These are phyloP conservation scores for Yamadazyma songkhlaensis DNA, from an alignment of 1,139 yeast genomes.

Conservation along the genomic window DNA sequence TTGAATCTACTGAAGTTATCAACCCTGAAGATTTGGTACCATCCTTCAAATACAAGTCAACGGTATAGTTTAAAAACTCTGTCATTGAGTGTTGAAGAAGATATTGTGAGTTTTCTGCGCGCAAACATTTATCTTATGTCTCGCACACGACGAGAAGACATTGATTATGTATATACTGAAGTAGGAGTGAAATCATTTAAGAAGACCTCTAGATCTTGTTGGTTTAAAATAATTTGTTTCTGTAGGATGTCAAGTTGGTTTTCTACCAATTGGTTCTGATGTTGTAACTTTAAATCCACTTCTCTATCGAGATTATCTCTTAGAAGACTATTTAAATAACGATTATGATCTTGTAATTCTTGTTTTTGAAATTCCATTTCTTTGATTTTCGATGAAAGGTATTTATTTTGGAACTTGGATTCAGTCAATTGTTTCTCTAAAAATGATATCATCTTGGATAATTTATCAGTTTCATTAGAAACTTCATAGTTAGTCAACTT, in stretches of 20 bases:
- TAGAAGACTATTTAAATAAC: constrained; percentile 23
- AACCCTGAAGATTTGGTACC: constrained; percentile 46
- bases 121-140: too few species aligned
- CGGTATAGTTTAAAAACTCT: constrained; percentile 56
- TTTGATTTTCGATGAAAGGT: constrained; percentile 20
- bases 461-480: constrained; percentile 12
- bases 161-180: constrained; percentile 1
- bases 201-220: constrained; percentile 6
- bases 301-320: neutral
- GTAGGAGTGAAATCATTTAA: constrained; percentile 8
- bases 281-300: neutral
- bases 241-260: neutral
- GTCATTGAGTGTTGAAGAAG: constrained; percentile 18
- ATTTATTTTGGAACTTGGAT: constrained; percentile 35
- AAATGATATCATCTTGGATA: constrained; percentile 27
- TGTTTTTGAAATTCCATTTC: constrained; percentile 18
- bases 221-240: neutral
- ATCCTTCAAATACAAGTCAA: constrained; percentile 46
- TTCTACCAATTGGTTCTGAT: neutral
- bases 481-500: constrained; percentile 16
- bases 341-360: constrained; percentile 28
- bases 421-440: constrained; percentile 30
- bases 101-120: too few species aligned
- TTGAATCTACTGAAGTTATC: constrained; percentile 42
- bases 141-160: too few species aligned